These are phyloP conservation scores for Tetrastigma voinierianum DNA, from an alignment of 164 flowering plant species.

Conservation along the genomic window DNA sequence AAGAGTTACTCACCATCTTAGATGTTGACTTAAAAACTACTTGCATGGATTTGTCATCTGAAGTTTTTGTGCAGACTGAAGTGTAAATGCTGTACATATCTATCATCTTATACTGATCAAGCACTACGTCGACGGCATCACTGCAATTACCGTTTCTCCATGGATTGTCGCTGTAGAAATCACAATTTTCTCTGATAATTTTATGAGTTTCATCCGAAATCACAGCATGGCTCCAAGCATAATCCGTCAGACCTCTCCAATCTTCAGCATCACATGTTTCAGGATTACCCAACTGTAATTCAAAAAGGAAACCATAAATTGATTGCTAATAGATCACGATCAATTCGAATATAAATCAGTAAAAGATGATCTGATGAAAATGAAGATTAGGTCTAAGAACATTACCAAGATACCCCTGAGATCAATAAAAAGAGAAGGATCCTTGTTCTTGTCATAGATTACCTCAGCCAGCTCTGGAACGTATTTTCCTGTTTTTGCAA, in stretches of 20 bases:
- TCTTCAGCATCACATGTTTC: slow-evolving; percentile 75
- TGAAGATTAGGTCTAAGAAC: too few relatives aligned
- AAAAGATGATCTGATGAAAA: too few relatives aligned
- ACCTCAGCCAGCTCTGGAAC: slow-evolving; percentile 88
- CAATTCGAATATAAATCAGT: too few relatives aligned
- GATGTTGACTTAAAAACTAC: slow-evolving; percentile 34
- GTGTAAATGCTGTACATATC: slow-evolving; percentile 94
- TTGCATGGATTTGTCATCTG: slow-evolving; percentile 24
- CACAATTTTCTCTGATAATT: slow-evolving; percentile 46
- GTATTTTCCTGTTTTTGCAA: slow-evolving; percentile 65
- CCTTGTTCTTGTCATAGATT: slow-evolving; percentile 70
- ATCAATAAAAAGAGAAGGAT: slow-evolving; percentile 55
- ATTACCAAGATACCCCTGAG: slow-evolving; percentile 85
- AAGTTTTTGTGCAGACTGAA: slow-evolving; percentile 46
- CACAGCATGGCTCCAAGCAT: slow-evolving; percentile 98
- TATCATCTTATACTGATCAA: slow-evolving; percentile 64
- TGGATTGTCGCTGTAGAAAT: slow-evolving; percentile 60
- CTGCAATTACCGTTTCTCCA: slow-evolving; percentile 58
- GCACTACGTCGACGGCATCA: slow-evolving; percentile 56
- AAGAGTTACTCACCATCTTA: slow-evolving; percentile 62
- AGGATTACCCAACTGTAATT: slow-evolving; percentile 80
- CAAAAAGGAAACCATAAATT: neutral
- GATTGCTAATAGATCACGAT: neutral
- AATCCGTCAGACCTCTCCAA: slow-evolving; percentile 81
- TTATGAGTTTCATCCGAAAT: slow-evolving; percentile 84